These are phyloP conservation scores for Oxytropis ochrocephala DNA, from an alignment of 306 rosid genomes.

Conservation along the genomic window DNA sequence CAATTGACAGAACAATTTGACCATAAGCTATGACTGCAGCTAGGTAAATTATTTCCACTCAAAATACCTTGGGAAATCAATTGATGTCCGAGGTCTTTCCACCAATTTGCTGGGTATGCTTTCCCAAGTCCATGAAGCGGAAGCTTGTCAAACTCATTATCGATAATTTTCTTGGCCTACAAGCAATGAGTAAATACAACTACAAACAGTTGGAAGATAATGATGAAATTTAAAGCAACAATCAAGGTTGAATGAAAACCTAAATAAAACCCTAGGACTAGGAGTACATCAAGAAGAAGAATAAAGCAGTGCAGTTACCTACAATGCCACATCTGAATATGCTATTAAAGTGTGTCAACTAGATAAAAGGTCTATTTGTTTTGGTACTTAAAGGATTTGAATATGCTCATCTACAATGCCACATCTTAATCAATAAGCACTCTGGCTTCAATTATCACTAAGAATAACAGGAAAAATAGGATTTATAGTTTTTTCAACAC, in stretches of 20 bases:
- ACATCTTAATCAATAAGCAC: not conserved
- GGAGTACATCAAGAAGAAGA: not conserved
- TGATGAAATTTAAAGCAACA: slow-evolving; percentile 6
- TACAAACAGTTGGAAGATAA: slow-evolving; percentile 22
- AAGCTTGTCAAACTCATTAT: slow-evolving; percentile 68
- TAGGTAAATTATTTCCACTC: slow-evolving; percentile 9
- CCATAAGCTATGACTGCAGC: slow-evolving; percentile 9
- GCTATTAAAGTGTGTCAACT: not conserved
- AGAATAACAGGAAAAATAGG: not conserved
- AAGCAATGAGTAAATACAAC: slow-evolving; percentile 31
- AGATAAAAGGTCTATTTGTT: not conserved
- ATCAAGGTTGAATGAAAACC: not conserved
- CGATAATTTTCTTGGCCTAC: slow-evolving; percentile 65
- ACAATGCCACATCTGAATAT: not conserved
- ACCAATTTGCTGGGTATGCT: slow-evolving; percentile 70
- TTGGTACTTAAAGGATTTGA: slow-evolving; percentile 11
- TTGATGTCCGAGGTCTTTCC: slow-evolving; percentile 82
- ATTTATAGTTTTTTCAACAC: not conserved
- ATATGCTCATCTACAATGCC: slow-evolving; percentile 4
- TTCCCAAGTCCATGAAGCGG: slow-evolving; percentile 94
- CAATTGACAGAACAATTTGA: not conserved
- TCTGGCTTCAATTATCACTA: not conserved
- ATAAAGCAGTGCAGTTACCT: not conserved
- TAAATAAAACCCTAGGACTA: not conserved
- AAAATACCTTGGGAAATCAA: slow-evolving; percentile 58